phyloP scores from a whole-genome alignment of 495 filamentous ascomycete genomes.

The Ascobolus immersus region DNA sequence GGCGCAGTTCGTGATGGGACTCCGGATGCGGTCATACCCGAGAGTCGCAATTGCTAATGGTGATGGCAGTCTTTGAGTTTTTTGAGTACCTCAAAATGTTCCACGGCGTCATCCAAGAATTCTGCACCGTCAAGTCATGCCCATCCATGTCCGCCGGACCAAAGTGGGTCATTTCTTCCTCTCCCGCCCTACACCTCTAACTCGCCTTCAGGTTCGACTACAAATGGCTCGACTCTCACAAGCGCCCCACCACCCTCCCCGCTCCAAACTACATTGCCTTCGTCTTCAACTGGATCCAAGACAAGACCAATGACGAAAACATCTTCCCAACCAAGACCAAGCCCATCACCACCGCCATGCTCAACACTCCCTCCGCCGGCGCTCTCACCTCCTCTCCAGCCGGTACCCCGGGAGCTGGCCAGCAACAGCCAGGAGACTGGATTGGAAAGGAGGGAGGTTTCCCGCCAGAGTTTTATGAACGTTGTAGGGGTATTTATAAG shows the following conservation, averaged over 20 bases:
- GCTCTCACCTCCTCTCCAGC: conserved; percentile 10
- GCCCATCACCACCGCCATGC: conserved; percentile 19
- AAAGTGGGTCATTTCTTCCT: conserved; percentile 25
- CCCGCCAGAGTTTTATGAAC: conserved; percentile 43
- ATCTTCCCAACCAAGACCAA: conserved; percentile 40
- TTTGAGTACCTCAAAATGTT: conserved; percentile 17
- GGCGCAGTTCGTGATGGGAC: background rate
- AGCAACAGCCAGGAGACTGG: conserved; percentile 29
- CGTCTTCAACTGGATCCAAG: conserved; percentile 49
- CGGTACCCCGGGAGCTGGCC: conserved; percentile 3
- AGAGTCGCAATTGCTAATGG: background rate
- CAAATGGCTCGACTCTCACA: conserved; percentile 39
- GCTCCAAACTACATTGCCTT: conserved; percentile 46
- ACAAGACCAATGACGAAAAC: conserved; percentile 42
- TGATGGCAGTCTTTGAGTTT: conserved; percentile 13
- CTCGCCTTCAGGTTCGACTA: conserved; percentile 33
- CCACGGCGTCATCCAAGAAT: conserved; percentile 15
- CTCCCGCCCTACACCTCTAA: conserved; percentile 1
- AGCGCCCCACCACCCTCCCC: conserved; percentile 27
- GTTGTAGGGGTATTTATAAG: conserved; percentile 49
- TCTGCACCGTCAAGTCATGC: conserved; percentile 42
- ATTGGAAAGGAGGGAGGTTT: conserved; percentile 52
- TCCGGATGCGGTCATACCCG: too few relatives aligned
- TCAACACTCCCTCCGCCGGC: conserved; percentile 21
- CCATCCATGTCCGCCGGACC: conserved; percentile 50